Evolutionary conservation across 441 rosid genomes (phyloP), one percentile per base, ranked within the genome.

Genomic region (Melastoma candidum): DNA sequence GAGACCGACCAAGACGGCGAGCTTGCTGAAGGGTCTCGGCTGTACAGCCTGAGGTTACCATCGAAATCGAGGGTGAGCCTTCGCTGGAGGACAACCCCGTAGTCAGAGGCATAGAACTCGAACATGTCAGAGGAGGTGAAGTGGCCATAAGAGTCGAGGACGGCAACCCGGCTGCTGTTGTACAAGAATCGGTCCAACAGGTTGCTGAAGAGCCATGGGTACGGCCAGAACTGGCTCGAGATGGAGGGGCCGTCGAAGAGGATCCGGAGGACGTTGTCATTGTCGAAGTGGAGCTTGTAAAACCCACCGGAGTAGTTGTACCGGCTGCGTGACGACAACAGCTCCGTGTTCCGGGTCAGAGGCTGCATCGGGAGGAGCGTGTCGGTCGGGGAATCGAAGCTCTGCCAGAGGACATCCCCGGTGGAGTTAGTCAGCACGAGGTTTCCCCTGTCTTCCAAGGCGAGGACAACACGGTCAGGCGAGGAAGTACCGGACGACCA

Each of bases 381-480:
- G 39, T 61, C 65, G 0, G 58, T 61, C 25, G 65, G 64, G 2
- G 32, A 52, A 47, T 61, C 53, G 11, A 61, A 61, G 53, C 64
- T 61, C 53, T 61, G 58, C 64, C 64, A 61, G 22, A 61, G 51
- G 54, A 54, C 4, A 41, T 7, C 24, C 3, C 36, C 45, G 2
- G 22, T 53, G 25, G 11, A 49, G 14, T 41, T 0, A 1, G 39
- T 39, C 48, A 61, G 47, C 10, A 61, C 12, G 12, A 61, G 65
- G 46, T 61, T 53, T 41, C 65, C 65, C 2, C 46, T 52, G 7
- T 53, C 27, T 12, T 39, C 47, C 26, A 61, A 52, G 12, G 7
- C 50, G 44, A 61, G 41, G 11, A 7, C 11, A 9, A 48, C 44
- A 12, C 47, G 12, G 12, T 26, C 11, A n/a, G 43, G 41, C n/a